Evolutionary conservation across 2,329 filamentous ascomycete genomes (phyloP), one percentile per base, ranked within the genome.

Genomic region (Claviceps monticola): DNA sequence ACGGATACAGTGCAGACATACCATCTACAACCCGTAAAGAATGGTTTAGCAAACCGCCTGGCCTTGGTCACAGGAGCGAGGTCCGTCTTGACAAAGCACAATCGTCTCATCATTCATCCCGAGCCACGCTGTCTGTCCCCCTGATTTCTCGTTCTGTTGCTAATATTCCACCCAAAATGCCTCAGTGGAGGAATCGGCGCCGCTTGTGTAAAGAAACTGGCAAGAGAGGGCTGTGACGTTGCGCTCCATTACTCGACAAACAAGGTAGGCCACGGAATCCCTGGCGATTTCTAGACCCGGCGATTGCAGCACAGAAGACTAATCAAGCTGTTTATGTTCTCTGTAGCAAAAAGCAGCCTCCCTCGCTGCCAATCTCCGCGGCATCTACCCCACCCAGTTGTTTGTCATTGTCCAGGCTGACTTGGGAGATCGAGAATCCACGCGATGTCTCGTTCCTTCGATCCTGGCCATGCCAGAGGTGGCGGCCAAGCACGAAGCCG

Each of bases 41-140:
- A 54, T 19, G 29, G 48, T 7, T 23, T 52, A 4, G 3, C 23
- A 16, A 42, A 46, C 13, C 49, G 53, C 4, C 38, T 54, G 36
- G 53, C 46, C 42, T 23, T 54, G 34, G 53, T 54, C 8, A 54
- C 53, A 17, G 53, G 53, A 29, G 50, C 53, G 17, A 54, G 53
- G 53, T 54, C 9, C 16, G 52, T 21, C 21, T 34, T 6, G 43
- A 3, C 21, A 4, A 17, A 23, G 37, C 38, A 7, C 37, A 21
- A 16, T 9, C 6, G 2, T 8, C 7, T 5, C 16, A 8, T 16
- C 11, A 3, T 44, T 4, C 8, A 19, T 39, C 8, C 13, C 11
- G 13, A 29, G 14, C 46, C 46, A 23, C 39, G 5, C 21, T 6
- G 6, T 21, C 21, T 19, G 13, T 13, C n/a, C 17, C 8, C 4